These are phyloP conservation scores for Penicillium sp. DNA, from an alignment of 2,329 filamentous ascomycete genomes.

Conservation along the genomic window DNA sequence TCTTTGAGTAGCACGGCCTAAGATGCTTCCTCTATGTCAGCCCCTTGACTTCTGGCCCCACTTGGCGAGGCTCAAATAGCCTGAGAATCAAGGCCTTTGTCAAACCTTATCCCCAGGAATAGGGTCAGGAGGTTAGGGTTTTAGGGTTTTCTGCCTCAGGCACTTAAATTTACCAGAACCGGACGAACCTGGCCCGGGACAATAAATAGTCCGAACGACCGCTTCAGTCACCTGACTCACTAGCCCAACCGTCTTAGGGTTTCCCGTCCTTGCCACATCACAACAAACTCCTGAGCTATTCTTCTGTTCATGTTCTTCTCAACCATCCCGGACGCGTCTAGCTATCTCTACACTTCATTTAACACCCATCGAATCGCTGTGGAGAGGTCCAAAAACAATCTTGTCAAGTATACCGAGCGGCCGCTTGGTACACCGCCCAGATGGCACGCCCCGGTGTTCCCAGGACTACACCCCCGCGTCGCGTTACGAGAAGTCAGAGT, in stretches of 20 bases:
- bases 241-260: neutral
- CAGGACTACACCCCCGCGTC: constrained; percentile 5
- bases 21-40: too few relatives aligned
- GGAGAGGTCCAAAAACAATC: neutral
- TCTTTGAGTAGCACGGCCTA: too few relatives aligned
- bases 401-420: neutral
- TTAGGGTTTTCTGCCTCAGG: too few relatives aligned
- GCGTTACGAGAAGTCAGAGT: constrained; percentile 41
- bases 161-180: neutral
- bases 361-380: neutral
- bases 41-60: too few relatives aligned
- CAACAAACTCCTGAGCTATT: neutral
- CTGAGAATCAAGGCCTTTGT: too few relatives aligned
- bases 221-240: neutral
- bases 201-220: neutral
- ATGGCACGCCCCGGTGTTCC: constrained; percentile 7
- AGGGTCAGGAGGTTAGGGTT: too few relatives aligned
- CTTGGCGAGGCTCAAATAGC: too few relatives aligned
- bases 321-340: neutral
- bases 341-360: neutral
- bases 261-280: neutral
- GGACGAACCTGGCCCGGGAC: neutral
- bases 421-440: constrained; percentile 7
- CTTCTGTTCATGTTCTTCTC: neutral
- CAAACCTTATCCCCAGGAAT: too few relatives aligned